Percentiles rank a stretch among this genome's conserved stretches.
These are phyloP conservation scores for Amniculicola lignicola DNA, from an alignment of 495 filamentous ascomycete species.

Conservation along the genomic window DNA sequence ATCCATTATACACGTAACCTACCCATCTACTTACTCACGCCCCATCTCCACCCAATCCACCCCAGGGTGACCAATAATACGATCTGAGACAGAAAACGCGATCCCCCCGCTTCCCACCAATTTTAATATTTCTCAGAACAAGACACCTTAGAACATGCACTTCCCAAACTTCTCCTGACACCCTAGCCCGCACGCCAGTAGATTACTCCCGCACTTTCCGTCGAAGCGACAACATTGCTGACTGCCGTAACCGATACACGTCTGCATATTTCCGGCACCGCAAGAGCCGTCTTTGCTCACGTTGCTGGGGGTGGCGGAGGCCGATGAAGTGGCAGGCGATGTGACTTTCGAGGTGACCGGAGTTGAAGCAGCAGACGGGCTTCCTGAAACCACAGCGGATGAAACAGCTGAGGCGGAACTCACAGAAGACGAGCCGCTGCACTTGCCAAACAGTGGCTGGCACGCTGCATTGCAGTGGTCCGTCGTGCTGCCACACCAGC, in stretches of 20 bases:
- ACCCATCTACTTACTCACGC: too few relatives aligned
- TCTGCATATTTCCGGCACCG: background rate
- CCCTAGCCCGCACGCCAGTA: constrained; percentile 4
- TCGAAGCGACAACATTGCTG: constrained; percentile 7
- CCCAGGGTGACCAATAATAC: too few relatives aligned
- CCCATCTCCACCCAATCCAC: too few relatives aligned
- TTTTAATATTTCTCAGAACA: too few relatives aligned
- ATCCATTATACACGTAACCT: too few relatives aligned
- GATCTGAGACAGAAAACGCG: too few relatives aligned
- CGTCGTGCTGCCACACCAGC: constrained; percentile 42
- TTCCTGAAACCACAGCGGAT: background rate
- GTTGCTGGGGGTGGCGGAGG: background rate
- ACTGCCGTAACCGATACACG: constrained; percentile 6
- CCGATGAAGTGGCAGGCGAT: background rate
- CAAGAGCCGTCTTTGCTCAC: constrained; percentile 11
- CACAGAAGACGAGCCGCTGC: constrained; percentile 23
- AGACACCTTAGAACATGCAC: too few relatives aligned
- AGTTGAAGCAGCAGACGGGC: background rate
- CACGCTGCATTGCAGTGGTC: constrained; percentile 53
- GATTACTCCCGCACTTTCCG: background rate
- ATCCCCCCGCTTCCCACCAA: too few relatives aligned
- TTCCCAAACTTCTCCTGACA: constrained; percentile 20
- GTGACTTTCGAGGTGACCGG: background rate
- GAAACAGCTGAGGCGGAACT: background rate
- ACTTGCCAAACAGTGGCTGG: constrained; percentile 50